Conservation (phyloP, 805 yeast species). For the Suhomyces canberraensis region DNA sequence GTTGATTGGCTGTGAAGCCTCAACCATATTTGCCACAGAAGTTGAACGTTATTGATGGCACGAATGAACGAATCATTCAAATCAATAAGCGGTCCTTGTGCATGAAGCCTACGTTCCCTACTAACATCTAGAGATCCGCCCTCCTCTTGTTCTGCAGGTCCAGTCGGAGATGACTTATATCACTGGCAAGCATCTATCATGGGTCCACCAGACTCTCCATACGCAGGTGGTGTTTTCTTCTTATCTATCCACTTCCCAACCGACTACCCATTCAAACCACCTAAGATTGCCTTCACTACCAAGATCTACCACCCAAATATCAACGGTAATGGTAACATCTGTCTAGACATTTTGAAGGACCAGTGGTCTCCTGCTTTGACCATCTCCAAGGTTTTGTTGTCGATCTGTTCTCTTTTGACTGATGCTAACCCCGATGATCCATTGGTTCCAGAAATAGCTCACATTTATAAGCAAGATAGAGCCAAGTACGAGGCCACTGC, state of each 20-base stretch:
- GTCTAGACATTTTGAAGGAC: constrained; percentile 94
- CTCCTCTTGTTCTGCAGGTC: constrained; percentile 98
- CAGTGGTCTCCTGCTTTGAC: constrained; percentile 99
- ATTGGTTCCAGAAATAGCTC: constrained; percentile 96
- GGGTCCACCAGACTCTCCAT: constrained; percentile 96
- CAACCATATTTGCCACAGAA: too few species aligned
- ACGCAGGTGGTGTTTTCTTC: constrained; percentile 91
- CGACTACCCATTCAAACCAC: constrained; percentile 98
- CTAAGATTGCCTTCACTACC: constrained; percentile 83
- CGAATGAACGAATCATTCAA: too few species aligned
- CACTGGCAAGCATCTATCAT: constrained; percentile 99
- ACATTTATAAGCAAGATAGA: constrained; percentile 90
- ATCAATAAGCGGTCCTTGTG: too few species aligned
- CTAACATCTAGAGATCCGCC: constrained; percentile 83
- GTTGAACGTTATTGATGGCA: too few species aligned
- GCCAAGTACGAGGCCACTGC: constrained; percentile 95
- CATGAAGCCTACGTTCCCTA: too few species aligned
- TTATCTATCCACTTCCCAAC: constrained; percentile 97
- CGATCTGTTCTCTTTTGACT: constrained; percentile 92
- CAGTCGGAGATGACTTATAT: constrained; percentile 94
- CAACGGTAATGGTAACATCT: constrained; percentile 92
- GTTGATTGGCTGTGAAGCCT: not conserved
- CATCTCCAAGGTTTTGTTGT: constrained; percentile 88
- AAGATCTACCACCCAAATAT: constrained; percentile 97
- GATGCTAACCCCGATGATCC: constrained; percentile 99